A percentile compares a stretch with the other conserved stretches of the same genome.
phyloP scores from a whole-genome alignment of 176 grass and related monocot genomes.

The Pharus latifolius region DNA sequence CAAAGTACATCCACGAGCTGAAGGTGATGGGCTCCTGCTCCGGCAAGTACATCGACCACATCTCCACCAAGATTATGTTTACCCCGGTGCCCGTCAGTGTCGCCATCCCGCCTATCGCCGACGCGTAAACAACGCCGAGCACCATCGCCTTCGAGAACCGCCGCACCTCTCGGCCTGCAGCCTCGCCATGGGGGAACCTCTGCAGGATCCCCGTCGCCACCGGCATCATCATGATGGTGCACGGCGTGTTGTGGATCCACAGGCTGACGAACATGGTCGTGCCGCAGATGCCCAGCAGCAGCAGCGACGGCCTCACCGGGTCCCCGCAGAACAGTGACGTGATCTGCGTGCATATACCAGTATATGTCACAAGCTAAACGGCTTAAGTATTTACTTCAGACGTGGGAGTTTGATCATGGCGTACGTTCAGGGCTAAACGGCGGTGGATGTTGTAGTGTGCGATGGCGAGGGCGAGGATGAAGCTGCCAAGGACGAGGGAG shows the following conservation, averaged over 20 bases:
- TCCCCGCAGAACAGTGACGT: conserved; percentile 70
- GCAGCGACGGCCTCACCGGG: conserved; percentile 48
- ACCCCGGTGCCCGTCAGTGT: conserved; percentile 81
- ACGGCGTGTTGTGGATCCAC: conserved; percentile 95
- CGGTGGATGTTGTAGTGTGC: conserved; percentile 92
- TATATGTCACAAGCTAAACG: background rate
- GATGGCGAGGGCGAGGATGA: conserved; percentile 86
- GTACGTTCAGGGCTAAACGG: conserved; percentile 70
- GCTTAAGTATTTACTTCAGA: background rate
- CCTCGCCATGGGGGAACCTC: conserved; percentile 28
- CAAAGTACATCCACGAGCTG: conserved; percentile 85
- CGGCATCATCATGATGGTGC: conserved; percentile 85
- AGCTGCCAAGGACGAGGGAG: conserved; percentile 90
- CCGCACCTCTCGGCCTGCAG: conserved; percentile 13
- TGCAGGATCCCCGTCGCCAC: conserved; percentile 81
- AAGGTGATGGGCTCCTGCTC: conserved; percentile 57
- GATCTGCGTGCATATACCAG: conserved; percentile 21
- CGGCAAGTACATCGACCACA: conserved; percentile 77
- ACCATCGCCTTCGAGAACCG: conserved; percentile 68
- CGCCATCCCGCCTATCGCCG: conserved; percentile 56
- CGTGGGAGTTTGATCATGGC: background rate
- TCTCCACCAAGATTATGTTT: conserved; percentile 88
- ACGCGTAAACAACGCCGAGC: conserved; percentile 75
- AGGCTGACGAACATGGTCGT: conserved; percentile 71
- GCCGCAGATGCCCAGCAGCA: conserved; percentile 65